Evolutionary conservation across 345 rosid genomes (phyloP), one percentile per base, ranked within the genome.

Genomic region (Sisymbrium irio): DNA sequence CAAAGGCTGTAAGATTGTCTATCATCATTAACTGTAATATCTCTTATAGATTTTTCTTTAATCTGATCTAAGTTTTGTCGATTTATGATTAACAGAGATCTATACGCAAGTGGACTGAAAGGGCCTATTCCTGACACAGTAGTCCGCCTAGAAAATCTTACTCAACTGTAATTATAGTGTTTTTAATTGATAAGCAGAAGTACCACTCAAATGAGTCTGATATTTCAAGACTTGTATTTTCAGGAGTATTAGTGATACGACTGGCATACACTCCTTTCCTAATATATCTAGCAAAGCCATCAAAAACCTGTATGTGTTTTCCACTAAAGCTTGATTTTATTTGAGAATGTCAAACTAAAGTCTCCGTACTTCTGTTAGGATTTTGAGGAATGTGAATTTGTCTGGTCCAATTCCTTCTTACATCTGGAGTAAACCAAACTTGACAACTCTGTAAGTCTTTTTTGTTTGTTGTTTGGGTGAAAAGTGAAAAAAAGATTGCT

Each of bases 161-260:
- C 3, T 4, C 30, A 77, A 1, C n/a, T 87, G 91, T 85, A 56
- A 82, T 81, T 27, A 37, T 41, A 14, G 0, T 28, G 0, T 1
- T 7, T 15, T 65, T 42, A 39, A 2, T 6, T n/a, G 7, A 35
- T 54, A 9, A 53, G 49, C 58, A 4, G 25, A 45, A 36, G 5
- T 2, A n/a, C 0, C n/a, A 41, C 3, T 4, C 11, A 12, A 22
- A 50, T 17, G 30, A 67, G 0, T 0, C 66, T 67, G 45, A 57
- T 47, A 18, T 57, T 55, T 10, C 13, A 7, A 33, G 5, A 9
- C 0, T 22, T 59, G 9, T 62, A 7, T 60, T 4, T 64, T 57
- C 83, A 88, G 93, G 87, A 80, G 72, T 72, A 72, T 88, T 17
- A 76, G 80, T 61, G 87, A 86, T 62, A 68, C 83, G 46, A 67